Base-by-base conservation (phyloP, 2,329 filamentous ascomycete genomes). In the Apiospora malaysiana region DNA sequence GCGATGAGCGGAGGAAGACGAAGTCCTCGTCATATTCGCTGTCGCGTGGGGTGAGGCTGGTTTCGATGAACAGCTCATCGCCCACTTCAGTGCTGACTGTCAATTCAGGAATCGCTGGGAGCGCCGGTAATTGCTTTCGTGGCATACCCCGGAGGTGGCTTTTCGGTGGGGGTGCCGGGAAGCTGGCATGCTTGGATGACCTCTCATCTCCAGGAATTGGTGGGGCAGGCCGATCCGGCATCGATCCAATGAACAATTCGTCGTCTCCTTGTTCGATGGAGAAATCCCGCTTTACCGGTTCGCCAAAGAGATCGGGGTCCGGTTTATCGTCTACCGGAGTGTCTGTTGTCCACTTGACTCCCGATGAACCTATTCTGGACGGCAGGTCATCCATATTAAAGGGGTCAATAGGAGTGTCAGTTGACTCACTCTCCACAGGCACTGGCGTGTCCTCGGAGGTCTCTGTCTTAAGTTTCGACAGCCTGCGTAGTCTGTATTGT, bases 351-450 rank as follows among this genome's bases (percentile, higher is more conserved):
- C 79, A 70, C 16, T 76, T 77, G n/a, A 80, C 76, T 37, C 81
- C 79, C n/a, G 81, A 79, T 5, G 82, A 82, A 66, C 81, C 81
- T 68, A 85, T 83, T 46, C 82, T 80, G 42, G 78, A 78, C n/a
- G 84, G 80, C 18, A 88, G 76, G 45, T 84, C 83, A 45, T 88
- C 83, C 9, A 87, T 81, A 72, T 86, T 83, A 70, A 88, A 87
- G 3, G 86, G 83, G 69, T 87, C 86, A 7, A 83, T 77, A 0
- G 85, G 83, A 2, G 83, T 85, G 18, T 80, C 79, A 68, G 76
- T 80, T 27, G 79, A 78, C 32, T 82, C 82, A 5, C 75, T 76
- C 14, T 77, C 75, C 66, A 71, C 72, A 14, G 69, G 47, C 43
- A 72, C 51, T 47, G 10, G 51, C 32, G n/a, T 18, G 69, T 82